phyloP scores from a whole-genome alignment of 2,329 filamentous ascomycete genomes.

The Verticillium nonalfalfae region DNA sequence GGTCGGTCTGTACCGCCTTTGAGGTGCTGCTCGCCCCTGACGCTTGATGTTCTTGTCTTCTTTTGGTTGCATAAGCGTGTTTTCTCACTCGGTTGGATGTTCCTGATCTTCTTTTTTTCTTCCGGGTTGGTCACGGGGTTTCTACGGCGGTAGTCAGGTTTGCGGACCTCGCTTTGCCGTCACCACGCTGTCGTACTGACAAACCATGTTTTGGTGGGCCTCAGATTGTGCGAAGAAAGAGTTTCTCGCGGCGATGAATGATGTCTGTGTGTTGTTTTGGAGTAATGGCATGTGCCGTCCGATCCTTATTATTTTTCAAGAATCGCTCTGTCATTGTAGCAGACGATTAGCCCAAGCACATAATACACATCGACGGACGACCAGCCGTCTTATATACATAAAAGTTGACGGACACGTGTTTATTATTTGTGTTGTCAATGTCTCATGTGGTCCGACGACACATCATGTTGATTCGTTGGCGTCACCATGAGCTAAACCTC shows the following conservation, averaged over 20 bases:
- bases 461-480: background rate
- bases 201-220: background rate
- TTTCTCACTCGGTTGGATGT: background rate
- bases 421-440: background rate
- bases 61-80: background rate
- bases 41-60: background rate
- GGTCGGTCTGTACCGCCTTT: conserved; percentile 20
- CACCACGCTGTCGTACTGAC: background rate
- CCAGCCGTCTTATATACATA: background rate
- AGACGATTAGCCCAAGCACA: background rate
- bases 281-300: conserved; percentile 12
- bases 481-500: no score
- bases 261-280: background rate
- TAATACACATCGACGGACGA: background rate
- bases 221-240: background rate
- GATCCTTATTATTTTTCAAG: conserved; percentile 1
- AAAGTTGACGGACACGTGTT: background rate
- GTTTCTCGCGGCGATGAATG: background rate
- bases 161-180: background rate
- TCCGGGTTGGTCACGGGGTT: conserved; percentile 1
- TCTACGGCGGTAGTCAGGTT: background rate
- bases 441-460: background rate
- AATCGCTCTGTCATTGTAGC: background rate
- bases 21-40: background rate
- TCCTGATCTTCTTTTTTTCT: background rate